Conservation (phyloP, 257 asterid genomes). For the Solanum stenotomum region DNA sequence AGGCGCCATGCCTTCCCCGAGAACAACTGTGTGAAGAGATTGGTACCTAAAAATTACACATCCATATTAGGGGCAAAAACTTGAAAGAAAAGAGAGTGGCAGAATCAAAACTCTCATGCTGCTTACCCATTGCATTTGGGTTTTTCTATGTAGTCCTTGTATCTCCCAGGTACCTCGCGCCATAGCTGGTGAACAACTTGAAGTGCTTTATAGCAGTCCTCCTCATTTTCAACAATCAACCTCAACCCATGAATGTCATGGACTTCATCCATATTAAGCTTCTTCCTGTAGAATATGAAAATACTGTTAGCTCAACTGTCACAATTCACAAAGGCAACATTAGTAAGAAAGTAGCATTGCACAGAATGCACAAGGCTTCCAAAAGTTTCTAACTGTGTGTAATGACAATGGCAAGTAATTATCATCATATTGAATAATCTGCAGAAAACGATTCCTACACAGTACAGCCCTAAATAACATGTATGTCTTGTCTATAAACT, state of each 20-base stretch:
- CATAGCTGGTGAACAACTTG: slow-evolving; percentile 67
- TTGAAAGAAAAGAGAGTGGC: neutral
- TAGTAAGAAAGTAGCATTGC: neutral
- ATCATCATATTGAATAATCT: neutral
- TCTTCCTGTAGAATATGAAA: slow-evolving; percentile 48
- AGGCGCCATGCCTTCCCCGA: slow-evolving; percentile 65
- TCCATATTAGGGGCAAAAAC: slow-evolving; percentile 2
- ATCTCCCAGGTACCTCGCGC: slow-evolving; percentile 80
- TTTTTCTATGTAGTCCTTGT: slow-evolving; percentile 67
- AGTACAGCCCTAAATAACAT: neutral
- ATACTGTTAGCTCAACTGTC: neutral
- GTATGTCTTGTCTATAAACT: neutral
- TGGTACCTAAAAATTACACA: slow-evolving; percentile 48
- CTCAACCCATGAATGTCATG: slow-evolving; percentile 91
- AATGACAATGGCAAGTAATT: neutral
- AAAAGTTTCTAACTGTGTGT: neutral
- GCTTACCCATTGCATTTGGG: slow-evolving; percentile 91
- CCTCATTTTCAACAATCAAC: slow-evolving; percentile 76
- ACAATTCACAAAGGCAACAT: neutral
- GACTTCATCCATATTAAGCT: slow-evolving; percentile 77
- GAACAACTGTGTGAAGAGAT: slow-evolving; percentile 84
- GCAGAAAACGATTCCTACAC: neutral
- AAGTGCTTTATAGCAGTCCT: slow-evolving; percentile 87
- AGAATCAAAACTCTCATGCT: neutral
- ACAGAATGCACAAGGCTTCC: neutral